Conservation (phyloP, 208 protist species). For the Acanthamoeba healyi region DNA sequence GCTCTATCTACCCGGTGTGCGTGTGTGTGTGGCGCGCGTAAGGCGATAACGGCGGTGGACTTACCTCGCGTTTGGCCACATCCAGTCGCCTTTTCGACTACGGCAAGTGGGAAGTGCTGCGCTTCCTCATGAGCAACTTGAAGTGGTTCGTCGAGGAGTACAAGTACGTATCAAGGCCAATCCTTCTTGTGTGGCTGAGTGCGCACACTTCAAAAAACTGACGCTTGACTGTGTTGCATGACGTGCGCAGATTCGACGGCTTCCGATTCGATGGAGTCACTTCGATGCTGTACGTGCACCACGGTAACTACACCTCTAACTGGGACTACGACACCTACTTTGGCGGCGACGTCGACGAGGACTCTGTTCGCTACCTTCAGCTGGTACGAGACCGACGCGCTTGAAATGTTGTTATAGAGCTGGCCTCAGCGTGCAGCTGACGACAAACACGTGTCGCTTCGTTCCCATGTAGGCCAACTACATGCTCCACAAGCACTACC, state of each 20-base stretch:
- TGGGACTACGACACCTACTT: constrained; percentile 92
- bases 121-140: constrained; percentile 93
- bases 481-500: constrained; percentile 81
- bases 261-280: constrained; percentile 96
- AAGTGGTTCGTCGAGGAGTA: constrained; percentile 85
- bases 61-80: not conserved
- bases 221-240: too few species aligned
- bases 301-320: constrained; percentile 87
- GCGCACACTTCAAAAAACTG: too few species aligned
- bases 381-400: constrained; percentile 75
- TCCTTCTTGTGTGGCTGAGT: not conserved
- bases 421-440: not conserved
- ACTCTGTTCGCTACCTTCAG: constrained; percentile 91
- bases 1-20: too few species aligned
- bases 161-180: not conserved
- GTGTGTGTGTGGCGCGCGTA: too few species aligned
- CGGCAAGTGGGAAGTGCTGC: constrained; percentile 90
- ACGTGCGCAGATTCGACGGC: constrained; percentile 92
- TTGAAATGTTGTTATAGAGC: not conserved
- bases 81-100: constrained; percentile 93
- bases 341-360: constrained; percentile 87
- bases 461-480: constrained; percentile 79
- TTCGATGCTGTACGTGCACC: constrained; percentile 94
- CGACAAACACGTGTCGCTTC: not conserved
- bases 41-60: too few species aligned